Percentiles rank a stretch among this genome's conserved stretches.
Conservation (phyloP, 1,139 yeast species). For the Lodderomyces parapsilosis region DNA sequence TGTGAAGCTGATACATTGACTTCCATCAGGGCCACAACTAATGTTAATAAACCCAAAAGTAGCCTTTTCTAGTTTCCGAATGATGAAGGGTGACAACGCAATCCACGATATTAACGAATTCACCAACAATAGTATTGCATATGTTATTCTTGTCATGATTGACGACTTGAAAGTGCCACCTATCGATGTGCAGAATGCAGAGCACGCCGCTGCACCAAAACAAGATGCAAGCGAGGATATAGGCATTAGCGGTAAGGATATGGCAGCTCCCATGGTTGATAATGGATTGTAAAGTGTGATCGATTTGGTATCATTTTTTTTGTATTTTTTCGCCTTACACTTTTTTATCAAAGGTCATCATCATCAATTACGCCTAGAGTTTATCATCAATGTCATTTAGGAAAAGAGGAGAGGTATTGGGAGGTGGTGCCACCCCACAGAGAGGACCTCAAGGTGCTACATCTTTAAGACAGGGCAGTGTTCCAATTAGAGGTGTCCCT, state of each 20-base stretch:
- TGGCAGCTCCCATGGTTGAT: slow-evolving; percentile 73
- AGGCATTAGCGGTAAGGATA: slow-evolving; percentile 70
- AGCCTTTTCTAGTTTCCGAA: slow-evolving; percentile 70
- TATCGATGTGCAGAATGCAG: slow-evolving; percentile 63
- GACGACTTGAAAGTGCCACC: slow-evolving; percentile 66
- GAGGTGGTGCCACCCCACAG: slow-evolving; percentile 18
- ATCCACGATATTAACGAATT: slow-evolving; percentile 90
- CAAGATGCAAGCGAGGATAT: slow-evolving; percentile 73
- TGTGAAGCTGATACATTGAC: slow-evolving; percentile 88
- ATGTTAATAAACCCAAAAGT: slow-evolving; percentile 67
- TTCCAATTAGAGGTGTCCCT: slow-evolving; percentile 9
- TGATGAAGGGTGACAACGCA: slow-evolving; percentile 79
- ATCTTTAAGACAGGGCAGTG: slow-evolving; percentile 20
- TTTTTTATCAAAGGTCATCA: not conserved
- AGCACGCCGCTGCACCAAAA: slow-evolving; percentile 80
- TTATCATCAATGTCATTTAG: slow-evolving; percentile 58
- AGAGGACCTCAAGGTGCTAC: slow-evolving; percentile 5
- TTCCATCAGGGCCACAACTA: slow-evolving; percentile 69
- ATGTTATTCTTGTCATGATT: slow-evolving; percentile 67
- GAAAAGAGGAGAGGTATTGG: slow-evolving; percentile 63
- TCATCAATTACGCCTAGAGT: no score
- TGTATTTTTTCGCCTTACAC: slow-evolving; percentile 4
- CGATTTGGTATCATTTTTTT: slow-evolving; percentile 1
- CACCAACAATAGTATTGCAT: slow-evolving; percentile 73
- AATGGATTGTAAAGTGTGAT: not conserved